Conservation (phyloP, 108 stramenopile species). For the Stephanodiscus minutulus region DNA sequence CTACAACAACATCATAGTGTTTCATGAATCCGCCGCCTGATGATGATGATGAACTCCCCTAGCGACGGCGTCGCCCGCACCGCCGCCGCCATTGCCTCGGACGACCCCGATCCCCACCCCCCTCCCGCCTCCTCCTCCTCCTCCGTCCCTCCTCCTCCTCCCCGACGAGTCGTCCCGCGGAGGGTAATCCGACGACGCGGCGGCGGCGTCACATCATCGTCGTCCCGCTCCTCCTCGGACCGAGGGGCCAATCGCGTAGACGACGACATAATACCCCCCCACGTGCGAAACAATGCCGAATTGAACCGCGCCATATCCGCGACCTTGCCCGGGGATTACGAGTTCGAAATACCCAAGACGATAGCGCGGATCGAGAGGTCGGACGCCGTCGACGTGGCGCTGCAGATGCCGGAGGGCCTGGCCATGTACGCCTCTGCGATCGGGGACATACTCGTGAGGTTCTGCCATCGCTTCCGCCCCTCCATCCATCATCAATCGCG, state of each 20-base stretch:
- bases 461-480: slow-evolving; percentile 41
- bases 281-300: slow-evolving; percentile 29
- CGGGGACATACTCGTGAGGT: slow-evolving; percentile 90
- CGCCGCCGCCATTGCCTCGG: too few relatives aligned
- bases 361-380: slow-evolving; percentile 72
- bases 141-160: too few relatives aligned
- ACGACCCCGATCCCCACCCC: too few relatives aligned
- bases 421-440: slow-evolving; percentile 94
- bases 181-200: not conserved
- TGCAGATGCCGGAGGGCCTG: slow-evolving; percentile 98
- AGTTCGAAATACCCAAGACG: slow-evolving; percentile 90
- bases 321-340: slow-evolving; percentile 76
- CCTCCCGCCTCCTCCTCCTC: too few relatives aligned
- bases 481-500: too few relatives aligned
- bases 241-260: not conserved
- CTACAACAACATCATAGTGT: too few relatives aligned
- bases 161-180: slow-evolving; percentile 2
- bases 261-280: slow-evolving; percentile 25
- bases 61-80: too few relatives aligned
- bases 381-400: slow-evolving; percentile 65
- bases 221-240: not conserved
- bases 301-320: slow-evolving; percentile 50
- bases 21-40: too few relatives aligned
- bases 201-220: not conserved
- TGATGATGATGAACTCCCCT: too few relatives aligned